Conservation (phyloP, 2,329 filamentous ascomycete species). For the Aphanocladium album region DNA sequence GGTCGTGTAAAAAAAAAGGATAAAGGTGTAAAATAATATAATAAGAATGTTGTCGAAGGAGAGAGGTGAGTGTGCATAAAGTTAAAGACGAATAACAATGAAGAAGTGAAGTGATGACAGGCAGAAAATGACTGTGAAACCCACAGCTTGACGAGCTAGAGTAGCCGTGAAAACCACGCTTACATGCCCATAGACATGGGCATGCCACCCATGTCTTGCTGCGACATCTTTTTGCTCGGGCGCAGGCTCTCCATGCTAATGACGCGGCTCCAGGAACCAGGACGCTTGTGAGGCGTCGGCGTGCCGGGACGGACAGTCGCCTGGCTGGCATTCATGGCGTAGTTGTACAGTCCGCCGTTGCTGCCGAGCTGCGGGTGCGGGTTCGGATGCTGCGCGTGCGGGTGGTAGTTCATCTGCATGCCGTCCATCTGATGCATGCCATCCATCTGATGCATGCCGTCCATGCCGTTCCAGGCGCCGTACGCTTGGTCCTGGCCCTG, state of each 20-base stretch:
- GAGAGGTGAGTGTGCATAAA: conserved; percentile 1
- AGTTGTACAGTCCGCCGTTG: conserved; percentile 11
- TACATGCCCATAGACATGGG: conserved; percentile 24
- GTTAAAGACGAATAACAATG: conserved; percentile 6
- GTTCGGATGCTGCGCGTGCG: conserved; percentile 4
- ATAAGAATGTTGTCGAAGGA: not conserved
- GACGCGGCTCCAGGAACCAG: conserved; percentile 34
- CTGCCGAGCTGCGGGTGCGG: not conserved
- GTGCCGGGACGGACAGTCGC: conserved; percentile 30
- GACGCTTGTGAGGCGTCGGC: conserved; percentile 34
- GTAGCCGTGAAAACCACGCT: no score
- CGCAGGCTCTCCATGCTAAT: conserved; percentile 34
- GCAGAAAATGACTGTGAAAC: no score
- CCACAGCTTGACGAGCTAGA: no score
- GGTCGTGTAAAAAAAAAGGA: not conserved
- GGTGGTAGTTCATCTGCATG: conserved; percentile 13
- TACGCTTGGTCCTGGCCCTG: conserved; percentile 11
- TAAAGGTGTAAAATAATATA: conserved; percentile 8
- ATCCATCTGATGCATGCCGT: conserved; percentile 7
- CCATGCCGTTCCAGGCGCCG: conserved; percentile 9
- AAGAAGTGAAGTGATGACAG: not conserved
- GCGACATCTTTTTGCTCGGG: conserved; percentile 31
- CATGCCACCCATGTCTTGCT: conserved; percentile 21
- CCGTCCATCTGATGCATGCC: conserved; percentile 5
- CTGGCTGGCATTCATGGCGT: conserved; percentile 20